Conservation (phyloP, 2,329 filamentous ascomycete species). For the Metarhizium rileyi region DNA sequence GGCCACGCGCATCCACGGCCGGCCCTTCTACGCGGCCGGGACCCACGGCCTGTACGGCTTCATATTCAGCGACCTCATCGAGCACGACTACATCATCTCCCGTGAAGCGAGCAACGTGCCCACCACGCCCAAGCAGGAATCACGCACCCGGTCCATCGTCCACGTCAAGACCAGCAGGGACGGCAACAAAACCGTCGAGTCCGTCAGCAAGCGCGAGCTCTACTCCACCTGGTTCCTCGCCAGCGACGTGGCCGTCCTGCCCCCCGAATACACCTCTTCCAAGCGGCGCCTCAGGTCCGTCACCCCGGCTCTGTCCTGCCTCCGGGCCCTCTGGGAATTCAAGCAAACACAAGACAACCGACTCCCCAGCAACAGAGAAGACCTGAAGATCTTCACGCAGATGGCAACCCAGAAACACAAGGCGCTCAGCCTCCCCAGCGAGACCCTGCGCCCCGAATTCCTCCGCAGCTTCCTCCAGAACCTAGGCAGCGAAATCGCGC, state of each 20-base stretch:
- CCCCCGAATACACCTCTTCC: slow-evolving; percentile 56
- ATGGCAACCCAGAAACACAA: slow-evolving; percentile 71
- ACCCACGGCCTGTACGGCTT: slow-evolving; percentile 89
- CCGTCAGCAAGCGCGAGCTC: slow-evolving; percentile 82
- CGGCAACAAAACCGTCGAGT: slow-evolving; percentile 61
- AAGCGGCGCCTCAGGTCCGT: slow-evolving; percentile 64
- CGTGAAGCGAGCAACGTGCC: slow-evolving; percentile 69
- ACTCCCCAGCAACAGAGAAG: slow-evolving; percentile 48
- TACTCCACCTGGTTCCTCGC: slow-evolving; percentile 86
- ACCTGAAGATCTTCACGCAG: slow-evolving; percentile 67
- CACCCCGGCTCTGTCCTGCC: slow-evolving; percentile 74
- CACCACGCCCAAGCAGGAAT: slow-evolving; percentile 58
- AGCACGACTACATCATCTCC: slow-evolving; percentile 83
- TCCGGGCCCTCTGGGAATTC: slow-evolving; percentile 87
- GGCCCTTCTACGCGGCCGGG: slow-evolving; percentile 81
- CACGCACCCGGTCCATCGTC: slow-evolving; percentile 66
- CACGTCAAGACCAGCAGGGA: slow-evolving; percentile 61
- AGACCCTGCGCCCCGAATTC: slow-evolving; percentile 60
- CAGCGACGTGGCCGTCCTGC: slow-evolving; percentile 63
- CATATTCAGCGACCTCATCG: slow-evolving; percentile 86
- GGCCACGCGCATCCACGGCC: slow-evolving; percentile 65
- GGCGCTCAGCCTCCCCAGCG: slow-evolving; percentile 58
- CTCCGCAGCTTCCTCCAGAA: slow-evolving; percentile 81
- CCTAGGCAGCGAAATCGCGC: slow-evolving; percentile 71
- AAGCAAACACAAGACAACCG: slow-evolving; percentile 40